Conservation (phyloP, 1,284 basidiomycete species). For the Fomes fomentarius region DNA sequence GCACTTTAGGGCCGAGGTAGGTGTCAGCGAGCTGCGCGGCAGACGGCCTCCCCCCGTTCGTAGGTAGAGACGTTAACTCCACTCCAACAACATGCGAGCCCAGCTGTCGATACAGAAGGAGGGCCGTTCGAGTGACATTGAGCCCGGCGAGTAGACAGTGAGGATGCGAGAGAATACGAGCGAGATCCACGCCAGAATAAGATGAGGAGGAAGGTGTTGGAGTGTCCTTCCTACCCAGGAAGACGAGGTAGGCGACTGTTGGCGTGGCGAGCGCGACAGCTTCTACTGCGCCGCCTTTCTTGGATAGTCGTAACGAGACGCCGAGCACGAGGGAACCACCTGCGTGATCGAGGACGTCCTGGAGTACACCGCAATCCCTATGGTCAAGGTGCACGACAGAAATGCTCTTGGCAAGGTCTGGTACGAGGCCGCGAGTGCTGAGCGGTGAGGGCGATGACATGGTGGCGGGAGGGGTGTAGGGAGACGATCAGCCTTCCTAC, state of each 20-base stretch:
- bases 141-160: conserved; percentile 4
- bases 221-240: background rate
- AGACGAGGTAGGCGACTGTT: conserved; percentile 6
- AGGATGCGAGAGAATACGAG: background rate
- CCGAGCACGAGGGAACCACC: conserved; percentile 3
- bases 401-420: background rate
- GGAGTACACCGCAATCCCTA: background rate
- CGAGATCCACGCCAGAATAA: background rate
- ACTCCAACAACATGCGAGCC: conserved; percentile 1
- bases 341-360: background rate
- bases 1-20: background rate
- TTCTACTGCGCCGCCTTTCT: conserved; percentile 7
- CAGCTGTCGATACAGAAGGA: conserved; percentile 9
- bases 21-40: background rate
- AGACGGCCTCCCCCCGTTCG: background rate
- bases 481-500: background rate
- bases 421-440: background rate
- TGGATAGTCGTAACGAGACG: conserved; percentile 11
- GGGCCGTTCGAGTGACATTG: conserved; percentile 3
- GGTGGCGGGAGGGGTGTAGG: background rate
- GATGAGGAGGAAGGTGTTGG: too few relatives aligned
- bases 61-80: conserved; percentile 3
- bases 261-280: conserved; percentile 18
- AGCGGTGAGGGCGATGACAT: background rate
- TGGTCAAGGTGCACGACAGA: background rate